Evolutionary conservation across 2,329 filamentous ascomycete genomes (phyloP).

Genomic region (Fusarium brevicatenulatum): DNA sequence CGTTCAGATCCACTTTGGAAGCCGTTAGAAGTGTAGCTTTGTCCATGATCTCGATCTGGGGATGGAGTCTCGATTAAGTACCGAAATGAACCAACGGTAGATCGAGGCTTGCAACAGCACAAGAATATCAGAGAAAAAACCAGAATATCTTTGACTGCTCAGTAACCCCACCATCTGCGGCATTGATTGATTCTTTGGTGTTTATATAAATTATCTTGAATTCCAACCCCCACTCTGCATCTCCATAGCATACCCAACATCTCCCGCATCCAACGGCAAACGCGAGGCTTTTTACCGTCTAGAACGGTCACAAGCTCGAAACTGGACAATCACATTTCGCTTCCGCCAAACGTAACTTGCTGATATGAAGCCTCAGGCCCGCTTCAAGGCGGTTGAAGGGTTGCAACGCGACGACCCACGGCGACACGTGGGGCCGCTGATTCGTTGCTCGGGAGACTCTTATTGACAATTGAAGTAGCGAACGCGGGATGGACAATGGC

Average conservation of each 20-base stretch:
- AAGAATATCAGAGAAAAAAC: conserved; percentile 6
- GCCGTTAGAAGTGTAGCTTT: conserved; percentile 53
- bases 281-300: conserved; percentile 11
- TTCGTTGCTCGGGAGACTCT: conserved; percentile 36
- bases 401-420: conserved; percentile 24
- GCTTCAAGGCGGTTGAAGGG: conserved; percentile 11
- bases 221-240: conserved; percentile 15
- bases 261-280: conserved; percentile 22
- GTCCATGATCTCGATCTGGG: conserved; percentile 46
- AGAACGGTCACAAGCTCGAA: conserved; percentile 9
- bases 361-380: conserved; percentile 17
- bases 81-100: background rate
- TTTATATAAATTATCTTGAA: conserved; percentile 31
- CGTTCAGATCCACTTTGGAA: conserved; percentile 49
- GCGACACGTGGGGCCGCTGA: conserved; percentile 46
- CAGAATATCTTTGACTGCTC: conserved; percentile 2
- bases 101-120: background rate
- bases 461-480: conserved; percentile 12
- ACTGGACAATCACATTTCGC: conserved; percentile 29
- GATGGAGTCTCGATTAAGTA: conserved; percentile 15
- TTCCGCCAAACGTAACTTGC: conserved; percentile 31
- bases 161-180: background rate
- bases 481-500: conserved; percentile 4
- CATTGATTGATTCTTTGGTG: conserved; percentile 18
- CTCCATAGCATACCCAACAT: background rate